Evolutionary conservation across 2,329 filamentous ascomycete genomes (phyloP).

Genomic region (Penicillium capsulatum): DNA sequence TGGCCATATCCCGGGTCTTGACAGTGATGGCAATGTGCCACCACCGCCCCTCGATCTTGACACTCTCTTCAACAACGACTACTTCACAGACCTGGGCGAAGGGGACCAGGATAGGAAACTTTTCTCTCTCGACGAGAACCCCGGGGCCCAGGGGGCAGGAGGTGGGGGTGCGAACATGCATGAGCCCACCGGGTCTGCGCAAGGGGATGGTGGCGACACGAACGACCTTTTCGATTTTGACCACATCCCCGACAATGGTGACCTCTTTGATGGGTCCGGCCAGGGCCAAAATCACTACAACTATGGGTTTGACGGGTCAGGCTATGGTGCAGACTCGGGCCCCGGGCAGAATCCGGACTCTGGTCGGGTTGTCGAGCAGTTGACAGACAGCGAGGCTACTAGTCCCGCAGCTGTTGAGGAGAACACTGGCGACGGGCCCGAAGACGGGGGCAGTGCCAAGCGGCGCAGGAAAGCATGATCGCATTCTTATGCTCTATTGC

Average conservation of each 20-base stretch:
- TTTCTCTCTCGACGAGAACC: constrained; percentile 20
- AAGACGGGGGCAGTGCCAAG: constrained; percentile 28
- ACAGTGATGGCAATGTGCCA: constrained; percentile 39
- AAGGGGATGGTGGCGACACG: constrained; percentile 28
- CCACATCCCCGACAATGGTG: constrained; percentile 32
- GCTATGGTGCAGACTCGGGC: constrained; percentile 21
- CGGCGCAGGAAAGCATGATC: constrained; percentile 32
- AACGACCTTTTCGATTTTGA: constrained; percentile 44
- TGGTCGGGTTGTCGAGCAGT: constrained; percentile 39
- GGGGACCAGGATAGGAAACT: constrained; percentile 27
- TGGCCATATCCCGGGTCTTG: constrained; percentile 69
- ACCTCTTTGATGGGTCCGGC: constrained; percentile 30
- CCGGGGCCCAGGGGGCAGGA: no score
- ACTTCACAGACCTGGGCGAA: constrained; percentile 46
- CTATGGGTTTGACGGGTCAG: constrained; percentile 31
- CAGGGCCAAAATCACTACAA: constrained; percentile 28
- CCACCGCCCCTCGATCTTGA: constrained; percentile 52
- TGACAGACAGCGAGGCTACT: constrained; percentile 44
- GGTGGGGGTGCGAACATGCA: constrained; percentile 14
- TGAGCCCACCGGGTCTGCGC: constrained; percentile 16
- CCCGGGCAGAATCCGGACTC: constrained; percentile 22
- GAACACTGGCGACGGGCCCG: constrained; percentile 17
- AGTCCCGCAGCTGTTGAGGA: constrained; percentile 40
- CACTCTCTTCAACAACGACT: constrained; percentile 56
- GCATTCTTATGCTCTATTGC: background rate